These are phyloP conservation scores for Paraconiothyrium sp. DNA, from an alignment of 2,329 filamentous ascomycete species.

Conservation along the genomic window DNA sequence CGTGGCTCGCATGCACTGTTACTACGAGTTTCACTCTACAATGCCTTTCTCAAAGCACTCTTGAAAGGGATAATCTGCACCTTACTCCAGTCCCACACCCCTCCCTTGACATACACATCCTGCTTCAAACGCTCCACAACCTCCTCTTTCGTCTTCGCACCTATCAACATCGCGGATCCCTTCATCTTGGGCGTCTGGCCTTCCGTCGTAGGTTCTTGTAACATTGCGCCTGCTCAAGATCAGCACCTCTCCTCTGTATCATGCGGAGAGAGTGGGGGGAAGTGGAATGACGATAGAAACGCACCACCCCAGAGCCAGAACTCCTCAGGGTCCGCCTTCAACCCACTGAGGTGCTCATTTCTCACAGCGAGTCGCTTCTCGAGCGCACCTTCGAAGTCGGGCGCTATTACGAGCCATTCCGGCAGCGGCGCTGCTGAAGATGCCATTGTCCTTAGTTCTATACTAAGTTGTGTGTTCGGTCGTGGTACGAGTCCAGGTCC, in stretches of 20 bases:
- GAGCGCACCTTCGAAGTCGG: slow-evolving; percentile 55
- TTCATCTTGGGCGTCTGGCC: slow-evolving; percentile 74
- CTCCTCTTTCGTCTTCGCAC: slow-evolving; percentile 75
- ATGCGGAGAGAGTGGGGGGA: background rate
- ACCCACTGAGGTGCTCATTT: slow-evolving; percentile 43
- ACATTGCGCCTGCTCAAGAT: slow-evolving; percentile 44
- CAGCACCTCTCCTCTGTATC: background rate
- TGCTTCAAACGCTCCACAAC: slow-evolving; percentile 71
- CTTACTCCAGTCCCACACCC: slow-evolving; percentile 77
- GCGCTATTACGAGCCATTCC: slow-evolving; percentile 63
- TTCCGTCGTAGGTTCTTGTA: slow-evolving; percentile 60
- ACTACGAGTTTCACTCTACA: slow-evolving; percentile 35
- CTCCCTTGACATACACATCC: slow-evolving; percentile 76
- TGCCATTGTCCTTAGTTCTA: slow-evolving; percentile 31
- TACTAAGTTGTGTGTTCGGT: background rate
- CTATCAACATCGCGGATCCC: slow-evolving; percentile 75
- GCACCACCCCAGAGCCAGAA: slow-evolving; percentile 50
- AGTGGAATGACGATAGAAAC: slow-evolving; percentile 16
- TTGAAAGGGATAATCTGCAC: slow-evolving; percentile 61
- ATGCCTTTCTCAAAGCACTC: slow-evolving; percentile 55
- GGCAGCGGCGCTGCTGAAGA: slow-evolving; percentile 35
- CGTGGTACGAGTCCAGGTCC: background rate
- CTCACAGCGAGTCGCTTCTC: slow-evolving; percentile 56
- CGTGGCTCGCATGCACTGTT: too few species aligned
- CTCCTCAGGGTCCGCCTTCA: slow-evolving; percentile 38